Evolutionary conservation across 2,329 filamentous ascomycete genomes (phyloP), one percentile per base, ranked within the genome.

Genomic region (Thielaviopsis populi): DNA sequence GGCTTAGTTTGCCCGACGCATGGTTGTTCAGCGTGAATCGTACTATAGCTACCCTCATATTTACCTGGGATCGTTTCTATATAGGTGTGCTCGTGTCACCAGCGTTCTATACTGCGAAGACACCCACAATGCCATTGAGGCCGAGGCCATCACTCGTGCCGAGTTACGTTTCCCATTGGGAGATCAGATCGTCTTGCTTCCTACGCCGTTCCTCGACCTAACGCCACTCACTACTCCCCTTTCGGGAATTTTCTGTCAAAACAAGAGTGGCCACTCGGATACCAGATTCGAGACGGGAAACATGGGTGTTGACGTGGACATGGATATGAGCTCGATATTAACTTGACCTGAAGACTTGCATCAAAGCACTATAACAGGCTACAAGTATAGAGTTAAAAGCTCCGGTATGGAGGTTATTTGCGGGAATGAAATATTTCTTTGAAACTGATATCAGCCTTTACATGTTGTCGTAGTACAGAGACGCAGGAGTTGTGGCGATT

Each of bases 1-100:
- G 50, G 33, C 33, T 30, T 63, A 63, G 61, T 63, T 63, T 58
- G 41, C 61, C 6, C 61, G 61, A 17, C 50, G 61, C 61, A 63
- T 63, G 61, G 40, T 41, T 43, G 41, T 63, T 27, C 61, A 63
- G 22, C 33, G 37, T 7, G 13, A 42, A 15, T 56, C 50, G 10
- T 63, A 63, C 41, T 24, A 41, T 27, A 54, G 24, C 22, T 56
- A 63, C 37, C 40, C n/a, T 33, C 61, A 63, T 15, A 43, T 56
- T n/a, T 63, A 63, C 50, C 24, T 63, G 15, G 50, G 48, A 5
- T 24, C 61, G 40, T 63, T 63, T 46, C 50, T 63, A 15, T 63
- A 41, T 27, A 63, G 17, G 41, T 40, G 50, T 27, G 24, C 24
- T 22, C 40, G 27, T 22, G 41, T 61, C 37, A 61, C 59, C 17